A percentile compares a stretch with the other conserved stretches of the same genome.
These are phyloP conservation scores for Claviceps pazoutovae DNA, from an alignment of 2,329 filamentous ascomycete species.

Conservation along the genomic window DNA sequence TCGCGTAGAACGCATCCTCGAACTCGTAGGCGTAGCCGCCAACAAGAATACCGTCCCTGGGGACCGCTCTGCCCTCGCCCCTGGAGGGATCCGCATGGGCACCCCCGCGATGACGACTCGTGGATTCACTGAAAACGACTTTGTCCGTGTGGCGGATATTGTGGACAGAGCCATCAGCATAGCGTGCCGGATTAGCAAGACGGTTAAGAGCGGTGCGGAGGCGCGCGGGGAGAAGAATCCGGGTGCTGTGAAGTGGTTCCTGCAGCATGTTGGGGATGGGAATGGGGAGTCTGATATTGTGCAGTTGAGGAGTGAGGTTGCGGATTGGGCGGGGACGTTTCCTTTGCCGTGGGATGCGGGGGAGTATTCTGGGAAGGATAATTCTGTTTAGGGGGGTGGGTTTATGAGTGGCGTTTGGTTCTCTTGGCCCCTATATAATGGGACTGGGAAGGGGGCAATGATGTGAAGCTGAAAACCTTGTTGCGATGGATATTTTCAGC, in stretches of 20 bases:
- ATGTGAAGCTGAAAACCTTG: too few species aligned
- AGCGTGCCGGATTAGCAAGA: constrained; percentile 60
- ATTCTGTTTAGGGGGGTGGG: too few species aligned
- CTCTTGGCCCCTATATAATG: too few species aligned
- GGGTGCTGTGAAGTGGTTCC: constrained; percentile 51
- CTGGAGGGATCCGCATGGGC: constrained; percentile 84
- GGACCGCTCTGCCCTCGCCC: constrained; percentile 84
- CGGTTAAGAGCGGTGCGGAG: constrained; percentile 53
- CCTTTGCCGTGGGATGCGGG: constrained; percentile 50
- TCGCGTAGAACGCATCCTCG: constrained; percentile 77
- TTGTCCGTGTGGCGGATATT: constrained; percentile 71
- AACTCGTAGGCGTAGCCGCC: constrained; percentile 87
- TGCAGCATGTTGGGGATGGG: constrained; percentile 54
- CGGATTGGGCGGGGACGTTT: constrained; percentile 65
- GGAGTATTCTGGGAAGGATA: too few species aligned
- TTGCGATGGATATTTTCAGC: too few species aligned
- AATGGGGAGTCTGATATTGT: constrained; percentile 57
- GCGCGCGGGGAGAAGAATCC: constrained; percentile 52
- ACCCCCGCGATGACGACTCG: constrained; percentile 96
- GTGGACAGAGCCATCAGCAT: constrained; percentile 74
- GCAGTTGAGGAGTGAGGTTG: constrained; percentile 59
- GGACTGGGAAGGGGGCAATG: too few species aligned
- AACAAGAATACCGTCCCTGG: constrained; percentile 99
- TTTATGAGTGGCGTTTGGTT: too few species aligned
- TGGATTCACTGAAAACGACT: constrained; percentile 82